Evolutionary conservation across 257 asterid genomes (phyloP).

Genomic region (Paraleonurus japonicus): DNA sequence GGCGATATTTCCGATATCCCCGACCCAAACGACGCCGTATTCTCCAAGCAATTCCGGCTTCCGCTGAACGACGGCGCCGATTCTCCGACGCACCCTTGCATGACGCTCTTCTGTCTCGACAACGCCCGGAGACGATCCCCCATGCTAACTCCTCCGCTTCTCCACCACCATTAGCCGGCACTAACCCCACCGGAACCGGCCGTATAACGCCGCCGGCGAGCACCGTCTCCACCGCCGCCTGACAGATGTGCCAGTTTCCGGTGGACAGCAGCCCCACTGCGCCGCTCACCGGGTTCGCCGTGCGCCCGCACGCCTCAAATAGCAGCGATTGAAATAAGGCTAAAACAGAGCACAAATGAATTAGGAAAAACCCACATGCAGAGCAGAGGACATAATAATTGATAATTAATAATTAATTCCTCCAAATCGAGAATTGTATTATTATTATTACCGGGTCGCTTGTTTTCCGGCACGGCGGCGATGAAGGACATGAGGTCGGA

Average conservation of each 20-base stretch:
- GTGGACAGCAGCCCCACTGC: slow-evolving; percentile 73
- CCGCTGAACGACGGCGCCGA: neutral
- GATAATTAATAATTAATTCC: neutral
- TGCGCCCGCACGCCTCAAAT: slow-evolving; percentile 87
- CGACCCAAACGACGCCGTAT: slow-evolving; percentile 43
- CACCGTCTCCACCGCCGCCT: slow-evolving; percentile 74
- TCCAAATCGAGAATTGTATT: too few species aligned
- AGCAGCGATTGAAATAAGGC: slow-evolving; percentile 79
- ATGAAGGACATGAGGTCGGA: slow-evolving; percentile 75
- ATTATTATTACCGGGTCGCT: slow-evolving; percentile 59
- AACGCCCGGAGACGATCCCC: neutral
- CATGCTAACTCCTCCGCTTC: neutral
- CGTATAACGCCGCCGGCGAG: slow-evolving; percentile 56
- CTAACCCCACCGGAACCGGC: slow-evolving; percentile 28
- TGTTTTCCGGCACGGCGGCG: slow-evolving; percentile 56
- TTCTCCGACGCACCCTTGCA: neutral
- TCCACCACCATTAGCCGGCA: slow-evolving; percentile 21
- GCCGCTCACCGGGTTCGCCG: slow-evolving; percentile 85
- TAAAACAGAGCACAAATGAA: neutral
- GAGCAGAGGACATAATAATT: too few species aligned
- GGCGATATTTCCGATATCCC: slow-evolving; percentile 52
- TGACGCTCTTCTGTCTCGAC: neutral
- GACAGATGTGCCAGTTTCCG: slow-evolving; percentile 77
- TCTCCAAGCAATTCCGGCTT: slow-evolving; percentile 15
- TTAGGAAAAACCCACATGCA: slow-evolving; percentile 2